phyloP scores from a whole-genome alignment of 305 asterid genomes.

The Plantago rigida region DNA sequence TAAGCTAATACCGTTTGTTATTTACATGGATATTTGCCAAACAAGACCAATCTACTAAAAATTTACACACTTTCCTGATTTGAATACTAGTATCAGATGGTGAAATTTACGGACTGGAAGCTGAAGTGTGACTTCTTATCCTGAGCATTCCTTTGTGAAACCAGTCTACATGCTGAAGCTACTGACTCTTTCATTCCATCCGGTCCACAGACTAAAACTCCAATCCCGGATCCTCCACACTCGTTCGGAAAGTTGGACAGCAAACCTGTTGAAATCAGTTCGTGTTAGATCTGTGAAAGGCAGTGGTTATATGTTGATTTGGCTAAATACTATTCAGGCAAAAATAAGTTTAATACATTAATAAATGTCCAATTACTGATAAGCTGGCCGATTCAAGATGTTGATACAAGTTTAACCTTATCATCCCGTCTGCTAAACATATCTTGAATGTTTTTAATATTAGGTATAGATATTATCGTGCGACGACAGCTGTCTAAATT shows the following conservation, averaged over 20 bases:
- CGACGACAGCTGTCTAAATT: background rate
- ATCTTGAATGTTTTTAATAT: no score
- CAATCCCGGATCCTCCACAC: constrained; percentile 42
- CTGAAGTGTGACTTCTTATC: constrained; percentile 38
- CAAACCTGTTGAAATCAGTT: constrained; percentile 35
- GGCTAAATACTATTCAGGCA: no score
- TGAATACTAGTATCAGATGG: constrained; percentile 31
- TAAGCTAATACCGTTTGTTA: no score
- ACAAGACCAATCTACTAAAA: no score
- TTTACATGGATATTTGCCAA: no score
- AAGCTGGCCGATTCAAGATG: no score
- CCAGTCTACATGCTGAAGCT: constrained; percentile 45
- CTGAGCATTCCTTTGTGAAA: constrained; percentile 25
- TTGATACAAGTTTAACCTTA: no score
- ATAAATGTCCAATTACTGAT: no score
- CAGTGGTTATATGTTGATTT: background rate
- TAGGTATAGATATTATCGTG: no score
- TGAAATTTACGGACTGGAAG: constrained; percentile 67
- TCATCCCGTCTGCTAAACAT: no score
- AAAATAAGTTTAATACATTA: no score
- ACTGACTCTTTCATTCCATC: constrained; percentile 42
- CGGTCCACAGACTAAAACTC: constrained; percentile 76
- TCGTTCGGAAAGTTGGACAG: constrained; percentile 37
- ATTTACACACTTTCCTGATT: no score
- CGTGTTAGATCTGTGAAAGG: constrained; percentile 17